Evolutionary conservation across 75 land plant species (phyloP).

Genomic region (Picea glauca): DNA sequence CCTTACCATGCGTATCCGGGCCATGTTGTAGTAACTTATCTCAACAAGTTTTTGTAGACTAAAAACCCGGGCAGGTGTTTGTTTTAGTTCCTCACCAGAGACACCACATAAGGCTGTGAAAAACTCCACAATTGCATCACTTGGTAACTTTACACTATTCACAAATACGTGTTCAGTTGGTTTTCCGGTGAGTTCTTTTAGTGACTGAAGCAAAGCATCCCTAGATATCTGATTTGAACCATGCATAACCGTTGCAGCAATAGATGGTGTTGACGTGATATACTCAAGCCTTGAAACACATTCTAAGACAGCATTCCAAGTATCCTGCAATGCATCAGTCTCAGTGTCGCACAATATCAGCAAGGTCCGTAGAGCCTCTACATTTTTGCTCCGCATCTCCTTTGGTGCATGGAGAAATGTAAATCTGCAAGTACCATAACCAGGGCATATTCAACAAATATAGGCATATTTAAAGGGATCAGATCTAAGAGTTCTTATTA

Average conservation of each 20-base stretch:
- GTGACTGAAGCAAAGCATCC: slow-evolving; percentile 76
- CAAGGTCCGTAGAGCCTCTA: slow-evolving; percentile 82
- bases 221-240: slow-evolving; percentile 91
- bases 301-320: slow-evolving; percentile 96
- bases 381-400: slow-evolving; percentile 93
- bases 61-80: slow-evolving; percentile 92
- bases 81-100: slow-evolving; percentile 91
- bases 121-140: slow-evolving; percentile 92
- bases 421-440: slow-evolving; percentile 42
- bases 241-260: slow-evolving; percentile 75
- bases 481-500: neutral
- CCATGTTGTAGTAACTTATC: slow-evolving; percentile 97
- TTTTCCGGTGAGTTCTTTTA: slow-evolving; percentile 85
- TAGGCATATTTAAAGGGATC: neutral
- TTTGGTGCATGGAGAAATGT: slow-evolving; percentile 96
- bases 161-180: slow-evolving; percentile 95
- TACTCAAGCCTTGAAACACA: slow-evolving; percentile 94
- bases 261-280: slow-evolving; percentile 76
- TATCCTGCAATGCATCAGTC: slow-evolving; percentile 75
- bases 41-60: slow-evolving; percentile 97
- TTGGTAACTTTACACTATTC: slow-evolving; percentile 84
- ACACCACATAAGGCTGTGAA: slow-evolving; percentile 92
- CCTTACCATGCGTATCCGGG: slow-evolving; percentile 88
- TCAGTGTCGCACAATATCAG: slow-evolving; percentile 69
- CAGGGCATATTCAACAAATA: neutral